Evolutionary conservation across 2,329 filamentous ascomycete genomes (phyloP).

Genomic region (Blumeria hordei): DNA sequence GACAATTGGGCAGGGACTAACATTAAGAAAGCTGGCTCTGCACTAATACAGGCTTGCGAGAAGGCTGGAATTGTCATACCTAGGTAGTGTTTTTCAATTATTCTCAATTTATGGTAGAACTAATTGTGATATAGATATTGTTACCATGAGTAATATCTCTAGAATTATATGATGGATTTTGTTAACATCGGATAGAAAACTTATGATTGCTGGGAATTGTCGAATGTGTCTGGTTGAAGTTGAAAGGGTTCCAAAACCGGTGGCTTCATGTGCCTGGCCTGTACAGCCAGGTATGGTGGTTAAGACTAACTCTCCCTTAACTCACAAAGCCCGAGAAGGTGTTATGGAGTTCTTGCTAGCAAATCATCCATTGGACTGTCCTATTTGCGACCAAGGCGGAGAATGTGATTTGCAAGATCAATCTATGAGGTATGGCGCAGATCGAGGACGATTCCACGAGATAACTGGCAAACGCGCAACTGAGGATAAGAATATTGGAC

Average conservation of each 20-base stretch:
- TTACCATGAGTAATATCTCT: constrained; percentile 66
- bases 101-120: constrained; percentile 3
- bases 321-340: constrained; percentile 94
- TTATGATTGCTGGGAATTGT: constrained; percentile 98
- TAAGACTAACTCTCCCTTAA: constrained; percentile 88
- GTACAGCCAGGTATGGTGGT: constrained; percentile 98
- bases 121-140: constrained; percentile 47
- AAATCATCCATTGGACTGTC: constrained; percentile 90
- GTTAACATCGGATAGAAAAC: constrained; percentile 36
- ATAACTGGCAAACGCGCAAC: constrained; percentile 86
- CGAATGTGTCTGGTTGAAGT: constrained; percentile 99
- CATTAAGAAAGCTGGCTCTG: constrained; percentile 53
- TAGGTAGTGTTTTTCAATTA: constrained; percentile 28
- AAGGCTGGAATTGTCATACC: constrained; percentile 82
- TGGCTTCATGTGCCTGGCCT: constrained; percentile 96
- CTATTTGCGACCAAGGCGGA: constrained; percentile 94
- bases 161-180: not conserved
- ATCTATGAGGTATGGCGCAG: constrained; percentile 94
- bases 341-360: constrained; percentile 97
- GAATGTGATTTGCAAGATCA: constrained; percentile 98
- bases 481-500: constrained; percentile 98
- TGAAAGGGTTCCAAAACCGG: constrained; percentile 84
- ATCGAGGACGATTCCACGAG: constrained; percentile 93
- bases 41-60: constrained; percentile 96
- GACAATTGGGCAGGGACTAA: constrained; percentile 15